phyloP scores from a whole-genome alignment of 1,284 basidiomycete species.

The Laetiporus sulphureus region DNA sequence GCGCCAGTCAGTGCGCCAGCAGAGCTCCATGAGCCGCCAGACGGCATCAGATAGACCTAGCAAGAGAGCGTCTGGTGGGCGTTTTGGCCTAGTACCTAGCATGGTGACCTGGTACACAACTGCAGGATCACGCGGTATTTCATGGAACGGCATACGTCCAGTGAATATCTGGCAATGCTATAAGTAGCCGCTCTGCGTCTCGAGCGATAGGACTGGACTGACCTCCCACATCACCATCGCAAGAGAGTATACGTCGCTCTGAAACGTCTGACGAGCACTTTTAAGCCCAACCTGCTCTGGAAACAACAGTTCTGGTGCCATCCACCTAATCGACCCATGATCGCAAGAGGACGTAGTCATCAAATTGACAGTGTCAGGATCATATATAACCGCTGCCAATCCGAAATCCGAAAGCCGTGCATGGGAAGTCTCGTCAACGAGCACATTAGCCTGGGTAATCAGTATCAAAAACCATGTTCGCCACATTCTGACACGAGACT shows the following conservation, averaged over 20 bases:
- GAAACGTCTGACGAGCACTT: not conserved
- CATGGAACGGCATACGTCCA: not conserved
- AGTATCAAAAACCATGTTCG: too few relatives aligned
- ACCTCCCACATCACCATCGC: slow-evolving; percentile 9
- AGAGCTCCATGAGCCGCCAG: slow-evolving; percentile 4
- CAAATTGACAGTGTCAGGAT: slow-evolving; percentile 3
- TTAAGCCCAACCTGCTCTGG: slow-evolving; percentile 2
- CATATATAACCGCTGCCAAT: slow-evolving; percentile 5
- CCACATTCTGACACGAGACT: not conserved
- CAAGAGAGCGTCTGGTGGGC: not conserved
- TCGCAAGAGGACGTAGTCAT: not conserved
- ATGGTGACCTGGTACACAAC: not conserved
- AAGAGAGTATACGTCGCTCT: slow-evolving; percentile 8
- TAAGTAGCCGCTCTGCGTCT: not conserved
- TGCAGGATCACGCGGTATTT: not conserved
- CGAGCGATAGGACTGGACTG: not conserved
- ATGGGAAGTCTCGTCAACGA: slow-evolving; percentile 2
- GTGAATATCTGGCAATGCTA: slow-evolving; percentile 1
- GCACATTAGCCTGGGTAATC: slow-evolving; percentile 3
- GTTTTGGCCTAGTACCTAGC: not conserved
- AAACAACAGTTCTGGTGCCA: slow-evolving; percentile 8
- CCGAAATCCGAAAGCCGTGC: slow-evolving; percentile 9
- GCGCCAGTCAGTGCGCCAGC: slow-evolving; percentile 2
- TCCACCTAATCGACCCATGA: slow-evolving; percentile 7
- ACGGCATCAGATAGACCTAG: not conserved